A percentile compares a stretch with the other conserved stretches of the same genome.
phyloP scores from a whole-genome alignment of 306 rosid species.

The Trifolium fragiferum region DNA sequence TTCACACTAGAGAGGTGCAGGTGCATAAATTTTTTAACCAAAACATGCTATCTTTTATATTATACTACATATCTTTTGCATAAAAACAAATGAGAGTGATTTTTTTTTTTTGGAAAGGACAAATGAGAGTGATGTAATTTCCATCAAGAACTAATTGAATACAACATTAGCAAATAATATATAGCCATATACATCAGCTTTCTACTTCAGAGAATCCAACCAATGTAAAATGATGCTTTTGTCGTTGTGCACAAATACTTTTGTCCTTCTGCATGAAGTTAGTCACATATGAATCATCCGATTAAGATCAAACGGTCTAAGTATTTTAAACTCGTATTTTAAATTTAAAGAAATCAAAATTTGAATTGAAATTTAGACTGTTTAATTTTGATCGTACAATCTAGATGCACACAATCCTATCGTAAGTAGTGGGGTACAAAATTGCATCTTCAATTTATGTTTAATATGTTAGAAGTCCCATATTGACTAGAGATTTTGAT shows the following conservation, averaged over 20 bases:
- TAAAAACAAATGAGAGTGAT: conserved; percentile 28
- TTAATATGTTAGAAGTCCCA: no score
- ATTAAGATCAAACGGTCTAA: background rate
- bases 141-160: conserved; percentile 10
- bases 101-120: background rate
- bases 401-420: background rate
- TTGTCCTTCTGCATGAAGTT: background rate
- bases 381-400: background rate
- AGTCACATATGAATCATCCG: background rate
- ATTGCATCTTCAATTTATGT: conserved; percentile 28
- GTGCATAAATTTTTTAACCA: conserved; percentile 40
- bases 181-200: background rate
- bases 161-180: conserved; percentile 22
- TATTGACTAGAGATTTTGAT: no score
- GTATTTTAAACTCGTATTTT: no score
- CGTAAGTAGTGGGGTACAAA: background rate
- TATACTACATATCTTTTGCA: conserved; percentile 4
- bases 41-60: conserved; percentile 34
- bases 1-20: conserved; percentile 25
- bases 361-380: background rate
- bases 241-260: no score
- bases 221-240: conserved; percentile 16
- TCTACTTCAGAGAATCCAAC: conserved; percentile 8
- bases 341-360: background rate
- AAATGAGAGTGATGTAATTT: conserved; percentile 29